Evolutionary conservation across 1,284 basidiomycete genomes (phyloP), one percentile per base, ranked within the genome.

Genomic region (Boletus calvinii): DNA sequence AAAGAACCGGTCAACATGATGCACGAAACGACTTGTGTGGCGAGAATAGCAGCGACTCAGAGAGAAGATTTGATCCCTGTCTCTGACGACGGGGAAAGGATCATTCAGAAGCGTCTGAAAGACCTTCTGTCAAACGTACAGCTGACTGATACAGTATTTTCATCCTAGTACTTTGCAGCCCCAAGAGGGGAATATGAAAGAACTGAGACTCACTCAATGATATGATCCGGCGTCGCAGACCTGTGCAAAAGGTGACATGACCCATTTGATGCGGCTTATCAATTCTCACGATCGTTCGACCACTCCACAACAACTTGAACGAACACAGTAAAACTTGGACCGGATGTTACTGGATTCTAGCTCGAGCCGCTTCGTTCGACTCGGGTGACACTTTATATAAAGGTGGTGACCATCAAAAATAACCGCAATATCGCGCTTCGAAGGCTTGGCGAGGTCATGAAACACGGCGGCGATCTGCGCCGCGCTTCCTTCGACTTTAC

Each of bases 1-100:
- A 26, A 26, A 26, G 31, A 39, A 31, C 17, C 11, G 2, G 43
- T 69, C 62, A 69, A 41, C 38, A 50, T 20, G 15, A 42, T 46
- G 31, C 41, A 37, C 22, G 20, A 43, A 37, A 20, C 12, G 9
- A 35, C 24, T 12, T 17, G 6, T 40, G n/a, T 42, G 29, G 35
- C 42, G 6, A 34, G 6, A 50, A 56, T 8, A 45, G 39, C 17
- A 34, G 54, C 11, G 37, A 51, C 20, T 67, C 66, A 71, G 69
- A 71, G 69, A 67, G 66, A 67, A 67, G 66, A 67, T 67, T 51
- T 8, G 3, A 24, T 54, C 57, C 62, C 62, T 30, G 54, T 42
- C 43, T 12, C 5, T 6, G 10, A 15, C 2, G 52, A 53, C 54
- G 30, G 54, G 54, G 49, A 58, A 30, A 24, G 22, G 26, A 56